Percentiles rank a stretch among this genome's conserved stretches.
These are phyloP conservation scores for Penicillium sp. DNA, from an alignment of 2,329 filamentous ascomycete genomes.

Conservation along the genomic window DNA sequence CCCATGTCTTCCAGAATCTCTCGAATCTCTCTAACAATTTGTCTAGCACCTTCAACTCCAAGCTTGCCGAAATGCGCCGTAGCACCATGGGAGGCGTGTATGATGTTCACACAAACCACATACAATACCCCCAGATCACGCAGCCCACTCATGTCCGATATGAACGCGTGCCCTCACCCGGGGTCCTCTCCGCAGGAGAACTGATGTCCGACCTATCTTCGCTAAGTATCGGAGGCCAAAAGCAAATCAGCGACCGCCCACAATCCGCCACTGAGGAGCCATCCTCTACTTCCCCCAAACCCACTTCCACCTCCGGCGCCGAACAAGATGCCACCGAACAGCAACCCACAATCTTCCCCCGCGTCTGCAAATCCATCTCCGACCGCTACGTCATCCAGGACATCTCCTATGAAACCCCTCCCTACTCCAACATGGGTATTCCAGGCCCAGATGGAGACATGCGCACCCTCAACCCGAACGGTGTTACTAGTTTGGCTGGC, in stretches of 20 bases:
- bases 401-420: slow-evolving; percentile 59
- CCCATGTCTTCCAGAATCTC: not conserved
- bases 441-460: slow-evolving; percentile 52
- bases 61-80: slow-evolving; percentile 67
- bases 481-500: slow-evolving; percentile 38
- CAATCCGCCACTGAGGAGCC: slow-evolving; percentile 13
- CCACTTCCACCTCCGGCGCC: slow-evolving; percentile 1
- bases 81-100: slow-evolving; percentile 76
- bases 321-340: slow-evolving; percentile 6
- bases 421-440: slow-evolving; percentile 58
- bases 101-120: slow-evolving; percentile 88
- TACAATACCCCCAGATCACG: slow-evolving; percentile 84
- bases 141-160: slow-evolving; percentile 86
- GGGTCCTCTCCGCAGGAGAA: slow-evolving; percentile 28
- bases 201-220: slow-evolving; percentile 37
- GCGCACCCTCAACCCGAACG: slow-evolving; percentile 43
- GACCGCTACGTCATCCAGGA: slow-evolving; percentile 65
- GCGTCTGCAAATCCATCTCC: slow-evolving; percentile 58
- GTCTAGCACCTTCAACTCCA: slow-evolving; percentile 77
- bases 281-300: not conserved
- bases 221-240: slow-evolving; percentile 33
- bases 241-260: not conserved
- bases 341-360: slow-evolving; percentile 46
- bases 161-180: slow-evolving; percentile 64
- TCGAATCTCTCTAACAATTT: slow-evolving; percentile 17